Evolutionary conservation across 768 basidiomycete genomes (phyloP), one percentile per base, ranked within the genome.

Genomic region (Kondoa subrosea): DNA sequence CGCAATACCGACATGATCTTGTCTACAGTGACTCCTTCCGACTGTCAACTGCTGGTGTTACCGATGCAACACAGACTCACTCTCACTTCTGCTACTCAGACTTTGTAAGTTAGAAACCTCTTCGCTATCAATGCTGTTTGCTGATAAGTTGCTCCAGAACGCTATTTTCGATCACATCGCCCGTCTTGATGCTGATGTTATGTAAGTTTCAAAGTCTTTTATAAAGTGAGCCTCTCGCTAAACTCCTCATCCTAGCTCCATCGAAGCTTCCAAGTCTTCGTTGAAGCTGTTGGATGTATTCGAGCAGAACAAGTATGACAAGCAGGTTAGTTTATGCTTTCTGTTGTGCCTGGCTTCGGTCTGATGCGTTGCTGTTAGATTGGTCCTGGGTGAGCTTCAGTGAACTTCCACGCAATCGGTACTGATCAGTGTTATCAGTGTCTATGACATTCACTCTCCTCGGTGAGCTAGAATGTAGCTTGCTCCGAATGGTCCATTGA

Each of bases 161-260:
- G 90, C 95, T 77, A 96, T 96, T 81, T 96, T 96, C 88, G 85
- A 88, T 32, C 92, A 89, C 69, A 95, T 97, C 77, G 87, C 92
- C 79, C 85, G 87, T 72, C 87, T 99, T 69, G 95, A 99, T 75
- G 91, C 92, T 72, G 95, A 99, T 77, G 91, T 95, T 78, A 97
- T 99, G 81, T 93, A 65, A 14, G 67, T 74, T 34, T 57, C 68
- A 58, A 1, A 12, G 12, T 27, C 15, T 27, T 4, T 4, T 31
- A 21, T 50, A n/a, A 40, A 62, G 17, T 26, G 25, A 17, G 34
- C 30, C 34, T 8, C 40, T 50, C 40, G 40, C 40, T 50, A 8
- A 8, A 21, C 40, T n/a, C n/a, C n/a, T n/a, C n/a, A n/a, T n/a
- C n/a, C n/a, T n/a, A 17, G 2, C 58, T 29, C 91, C 65, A 95